Evolutionary conservation across 2,329 filamentous ascomycete genomes (phyloP), one percentile per base, ranked within the genome.

Genomic region (Didymellaceae sp.): DNA sequence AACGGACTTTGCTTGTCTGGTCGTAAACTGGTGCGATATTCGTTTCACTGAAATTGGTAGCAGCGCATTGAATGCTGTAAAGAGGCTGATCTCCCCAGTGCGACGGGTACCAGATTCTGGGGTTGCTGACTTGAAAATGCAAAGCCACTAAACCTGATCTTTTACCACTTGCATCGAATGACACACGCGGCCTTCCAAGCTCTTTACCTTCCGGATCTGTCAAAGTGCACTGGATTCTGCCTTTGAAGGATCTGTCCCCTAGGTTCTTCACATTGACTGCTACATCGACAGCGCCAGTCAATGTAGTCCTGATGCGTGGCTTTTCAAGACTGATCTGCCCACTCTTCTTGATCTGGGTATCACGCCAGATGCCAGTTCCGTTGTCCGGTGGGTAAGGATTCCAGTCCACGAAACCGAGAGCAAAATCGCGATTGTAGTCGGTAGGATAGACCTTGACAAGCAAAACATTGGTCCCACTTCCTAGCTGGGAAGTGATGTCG

Each of bases 311-410:
- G 4, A 67, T 43, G 5, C 64, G 52, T 54, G 10, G 80, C 61
- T 2, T 63, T 59, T 10, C 85, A 54, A 31, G 52, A 3, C 65
- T 72, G 32, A 78, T 61, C 2, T 59, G 31, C 6, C 84, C 83
- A 0, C 81, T 85, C 63, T 82, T 77, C 40, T 78, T 80, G 32
- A 87, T 45, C 25, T 78, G 76, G 1, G 87, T 73, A 32, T 86
- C 74, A 5, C 85, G 76, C 85, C 85, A 87, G 7, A 87, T 73
- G 0, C 84, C 84, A 0, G 83, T 85, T 2, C 84, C 84, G 37
- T 86, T 86, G 62, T 87, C 84, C 0, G 82, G 78, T 0, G 84
- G 82, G 45, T 80, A 80, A 0, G 82, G 82, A 45, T 86, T 86
- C 83, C 84, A 86, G 58, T 86, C 83, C 0, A 83, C 78, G 46